Base-by-base conservation (phyloP, 371 early-diverging fungal genomes). In the Chytridium lagenaria region DNA sequence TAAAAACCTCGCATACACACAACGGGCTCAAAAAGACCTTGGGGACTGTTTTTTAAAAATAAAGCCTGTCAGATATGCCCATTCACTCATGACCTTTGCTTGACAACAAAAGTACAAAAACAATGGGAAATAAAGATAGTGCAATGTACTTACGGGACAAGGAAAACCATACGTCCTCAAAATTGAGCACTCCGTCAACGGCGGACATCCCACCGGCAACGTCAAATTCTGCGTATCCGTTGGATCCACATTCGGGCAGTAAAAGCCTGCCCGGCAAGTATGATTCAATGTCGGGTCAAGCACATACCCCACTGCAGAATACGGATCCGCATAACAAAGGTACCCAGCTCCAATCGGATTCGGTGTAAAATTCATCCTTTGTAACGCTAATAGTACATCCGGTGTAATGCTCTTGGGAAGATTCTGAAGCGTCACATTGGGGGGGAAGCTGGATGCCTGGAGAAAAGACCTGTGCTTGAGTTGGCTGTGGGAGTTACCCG, bases 21-120 rank as follows among this genome's bases (percentile, higher is more conserved):
- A 19, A 69, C 50, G 22, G 76, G 76, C 63, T 76, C 76, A 50
- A 50, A 76, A 31, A 34, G 36, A 44, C 76, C 76, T 57, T 76
- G 76, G 2, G 75, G 51, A 69, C 40, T 3, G 23, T 57, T 7
- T 7, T 7, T 44, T 7, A 26, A 26, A 28, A 55, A 55, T 10
- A 10, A 55, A 55, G 26, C 19, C 7, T 16, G 55, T n/a, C n/a
- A n/a, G n/a, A n/a, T n/a, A n/a, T n/a, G n/a, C n/a, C n/a, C n/a
- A n/a, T n/a, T n/a, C n/a, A n/a, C n/a, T n/a, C n/a, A n/a, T n/a
- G n/a, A n/a, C n/a, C n/a, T n/a, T n/a, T n/a, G n/a, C n/a, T n/a
- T 44, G 44, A 44, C 44, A 44, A 44, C 7, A 44, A 44, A 44
- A 19, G 44, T 44, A 44, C 44, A 44, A 44, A 26, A 23, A 12